A percentile compares a stretch with the other conserved stretches of the same genome.
phyloP scores from a whole-genome alignment of 371 early-diverging fungal genomes.

The Mortierella sp. region DNA sequence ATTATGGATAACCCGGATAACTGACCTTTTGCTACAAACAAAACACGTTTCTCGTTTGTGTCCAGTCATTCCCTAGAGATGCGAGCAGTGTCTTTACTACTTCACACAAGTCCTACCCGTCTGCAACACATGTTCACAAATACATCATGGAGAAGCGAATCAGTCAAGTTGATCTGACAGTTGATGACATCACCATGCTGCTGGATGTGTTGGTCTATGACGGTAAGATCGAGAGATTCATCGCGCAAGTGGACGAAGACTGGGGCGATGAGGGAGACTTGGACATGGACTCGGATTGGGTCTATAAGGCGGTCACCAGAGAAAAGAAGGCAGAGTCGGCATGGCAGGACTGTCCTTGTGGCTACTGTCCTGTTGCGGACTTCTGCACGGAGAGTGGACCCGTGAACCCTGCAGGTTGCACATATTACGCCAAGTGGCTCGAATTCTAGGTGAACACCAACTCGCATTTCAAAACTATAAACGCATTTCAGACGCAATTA shows the following conservation, averaged over 20 bases:
- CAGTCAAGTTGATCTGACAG: constrained; percentile 77
- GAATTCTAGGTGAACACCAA: too few relatives aligned
- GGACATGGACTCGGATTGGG: constrained; percentile 66
- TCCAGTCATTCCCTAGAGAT: constrained; percentile 77
- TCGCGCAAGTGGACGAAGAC: constrained; percentile 65
- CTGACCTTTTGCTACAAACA: neutral
- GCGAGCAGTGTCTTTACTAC: constrained; percentile 67
- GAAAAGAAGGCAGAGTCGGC: constrained; percentile 61
- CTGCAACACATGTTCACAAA: constrained; percentile 74
- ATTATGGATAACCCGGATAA: too few relatives aligned
- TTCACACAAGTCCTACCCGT: constrained; percentile 75
- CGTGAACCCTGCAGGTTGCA: constrained; percentile 81
- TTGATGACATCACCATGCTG: constrained; percentile 82
- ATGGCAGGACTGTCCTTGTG: constrained; percentile 86
- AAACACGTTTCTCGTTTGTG: too few relatives aligned
- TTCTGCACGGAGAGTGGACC: constrained; percentile 81
- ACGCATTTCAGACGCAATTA: too few relatives aligned
- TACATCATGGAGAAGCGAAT: constrained; percentile 80
- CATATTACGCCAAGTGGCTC: constrained; percentile 85
- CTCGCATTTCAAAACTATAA: too few relatives aligned
- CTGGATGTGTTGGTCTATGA: constrained; percentile 92
- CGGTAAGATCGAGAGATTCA: constrained; percentile 81
- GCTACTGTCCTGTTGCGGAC: constrained; percentile 80
- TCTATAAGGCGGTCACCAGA: constrained; percentile 77
- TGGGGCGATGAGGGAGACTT: constrained; percentile 62